A percentile compares a stretch with the other conserved stretches of the same genome.
Conservation (phyloP, 2,329 filamentous ascomycete genomes). For the Periglandula ipomoeae region DNA sequence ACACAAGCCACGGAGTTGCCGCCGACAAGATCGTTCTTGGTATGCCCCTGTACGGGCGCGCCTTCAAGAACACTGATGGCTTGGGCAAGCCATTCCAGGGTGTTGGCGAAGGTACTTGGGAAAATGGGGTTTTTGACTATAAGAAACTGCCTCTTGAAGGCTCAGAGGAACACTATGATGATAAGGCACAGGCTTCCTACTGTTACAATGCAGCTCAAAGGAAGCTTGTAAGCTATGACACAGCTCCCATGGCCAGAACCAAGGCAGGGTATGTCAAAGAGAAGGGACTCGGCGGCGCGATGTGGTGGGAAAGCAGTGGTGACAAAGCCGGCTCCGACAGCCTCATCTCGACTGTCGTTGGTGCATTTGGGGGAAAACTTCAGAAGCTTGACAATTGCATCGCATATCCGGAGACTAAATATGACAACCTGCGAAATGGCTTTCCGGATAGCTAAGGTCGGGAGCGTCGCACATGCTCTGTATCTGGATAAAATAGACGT, state of each 20-base stretch:
- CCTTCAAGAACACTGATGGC: slow-evolving; percentile 72
- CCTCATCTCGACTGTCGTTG: slow-evolving; percentile 57
- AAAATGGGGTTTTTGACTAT: slow-evolving; percentile 79
- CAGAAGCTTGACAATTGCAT: slow-evolving; percentile 50
- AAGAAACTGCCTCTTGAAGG: slow-evolving; percentile 69
- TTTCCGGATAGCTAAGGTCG: slow-evolving; percentile 35
- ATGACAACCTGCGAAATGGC: slow-evolving; percentile 57
- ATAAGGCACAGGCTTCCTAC: slow-evolving; percentile 60
- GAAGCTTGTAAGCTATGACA: slow-evolving; percentile 75
- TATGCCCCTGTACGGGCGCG: slow-evolving; percentile 86
- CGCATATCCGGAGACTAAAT: slow-evolving; percentile 56
- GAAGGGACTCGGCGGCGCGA: slow-evolving; percentile 69
- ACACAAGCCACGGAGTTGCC: slow-evolving; percentile 55
- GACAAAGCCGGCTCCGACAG: slow-evolving; percentile 60
- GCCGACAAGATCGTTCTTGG: slow-evolving; percentile 73
- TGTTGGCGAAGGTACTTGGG: slow-evolving; percentile 73
- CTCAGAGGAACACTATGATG: slow-evolving; percentile 55
- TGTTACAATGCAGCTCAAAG: slow-evolving; percentile 57
- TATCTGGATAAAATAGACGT: too few relatives aligned
- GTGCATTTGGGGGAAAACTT: slow-evolving; percentile 47
- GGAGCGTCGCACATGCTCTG: not conserved
- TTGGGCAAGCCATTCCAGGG: slow-evolving; percentile 61
- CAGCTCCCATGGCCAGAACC: slow-evolving; percentile 50
- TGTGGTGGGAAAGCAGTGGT: slow-evolving; percentile 93
- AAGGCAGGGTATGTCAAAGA: slow-evolving; percentile 67